Conservation (phyloP, 139 green algal genomes). For the Chlorella sorokiniana region DNA sequence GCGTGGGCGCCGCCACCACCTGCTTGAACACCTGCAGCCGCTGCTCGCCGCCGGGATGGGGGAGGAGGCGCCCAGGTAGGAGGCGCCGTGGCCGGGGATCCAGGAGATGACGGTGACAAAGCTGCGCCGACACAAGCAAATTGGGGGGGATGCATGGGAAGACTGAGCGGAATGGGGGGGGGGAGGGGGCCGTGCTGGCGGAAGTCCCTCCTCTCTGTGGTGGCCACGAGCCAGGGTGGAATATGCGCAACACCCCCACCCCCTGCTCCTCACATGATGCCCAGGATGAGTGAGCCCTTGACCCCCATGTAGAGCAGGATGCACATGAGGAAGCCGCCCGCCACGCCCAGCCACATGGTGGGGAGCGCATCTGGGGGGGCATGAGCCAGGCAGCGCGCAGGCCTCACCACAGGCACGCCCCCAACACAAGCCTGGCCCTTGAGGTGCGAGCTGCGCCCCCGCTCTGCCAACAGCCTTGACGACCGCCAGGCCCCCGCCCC, state of each 20-base stretch:
- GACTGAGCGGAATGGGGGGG: neutral
- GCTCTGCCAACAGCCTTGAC: neutral
- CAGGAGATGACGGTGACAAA: conserved; percentile 87
- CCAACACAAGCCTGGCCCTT: neutral
- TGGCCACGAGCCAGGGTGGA: neutral
- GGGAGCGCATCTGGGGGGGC: conserved; percentile 52
- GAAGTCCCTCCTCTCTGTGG: neutral
- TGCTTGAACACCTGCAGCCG: conserved; percentile 70
- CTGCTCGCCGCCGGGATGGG: conserved; percentile 55
- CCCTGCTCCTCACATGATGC: conserved; percentile 56
- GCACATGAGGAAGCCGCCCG: conserved; percentile 69
- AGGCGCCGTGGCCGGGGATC: conserved; percentile 70
- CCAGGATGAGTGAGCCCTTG: conserved; percentile 73
- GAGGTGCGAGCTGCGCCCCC: neutral
- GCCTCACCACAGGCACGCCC: neutral
- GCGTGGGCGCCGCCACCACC: conserved; percentile 56
- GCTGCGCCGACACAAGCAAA: neutral
- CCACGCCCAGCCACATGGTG: conserved; percentile 78
- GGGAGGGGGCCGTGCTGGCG: neutral
- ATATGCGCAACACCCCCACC: neutral
- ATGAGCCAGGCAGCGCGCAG: neutral
- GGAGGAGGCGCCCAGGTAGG: conserved; percentile 62
- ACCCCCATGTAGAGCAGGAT: conserved; percentile 64
- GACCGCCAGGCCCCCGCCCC: neutral
- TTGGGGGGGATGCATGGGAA: neutral